Percentiles rank a stretch among this genome's conserved stretches.
phyloP scores from a whole-genome alignment of 768 basidiomycete species.

The Mycena leptocephala region DNA sequence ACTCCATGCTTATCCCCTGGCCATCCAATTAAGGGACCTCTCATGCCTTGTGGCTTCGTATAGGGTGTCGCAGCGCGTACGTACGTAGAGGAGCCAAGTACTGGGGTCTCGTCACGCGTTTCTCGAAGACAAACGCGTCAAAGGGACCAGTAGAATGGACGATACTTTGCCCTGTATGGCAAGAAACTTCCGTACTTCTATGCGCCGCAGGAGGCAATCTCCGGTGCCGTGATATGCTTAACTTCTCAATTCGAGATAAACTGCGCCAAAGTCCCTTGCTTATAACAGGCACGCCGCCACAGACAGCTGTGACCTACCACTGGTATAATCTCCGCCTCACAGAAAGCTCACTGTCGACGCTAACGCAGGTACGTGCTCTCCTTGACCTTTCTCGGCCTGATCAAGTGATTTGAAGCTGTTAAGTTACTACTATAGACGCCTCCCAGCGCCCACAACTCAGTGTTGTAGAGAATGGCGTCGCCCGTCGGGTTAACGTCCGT shows the following conservation, averaged over 20 bases:
- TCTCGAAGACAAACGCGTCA: neutral
- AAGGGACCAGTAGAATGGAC: neutral
- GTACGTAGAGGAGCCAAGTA: constrained; percentile 10
- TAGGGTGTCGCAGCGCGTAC: neutral
- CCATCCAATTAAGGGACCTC: neutral
- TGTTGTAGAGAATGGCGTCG: neutral
- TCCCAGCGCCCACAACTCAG: neutral
- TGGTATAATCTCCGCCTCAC: constrained; percentile 6
- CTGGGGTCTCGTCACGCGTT: constrained; percentile 1
- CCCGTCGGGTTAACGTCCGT: neutral
- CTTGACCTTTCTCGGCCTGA: constrained; percentile 6
- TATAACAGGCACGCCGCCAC: constrained; percentile 2
- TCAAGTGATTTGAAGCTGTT: too few relatives aligned
- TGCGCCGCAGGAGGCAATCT: constrained; percentile 1
- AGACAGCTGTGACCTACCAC: neutral
- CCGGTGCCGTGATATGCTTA: constrained; percentile 17
- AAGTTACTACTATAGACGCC: neutral
- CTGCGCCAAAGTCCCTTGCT: constrained; percentile 25
- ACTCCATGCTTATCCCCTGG: neutral
- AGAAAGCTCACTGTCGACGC: neutral
- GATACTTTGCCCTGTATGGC: constrained; percentile 9
- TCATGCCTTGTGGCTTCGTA: neutral
- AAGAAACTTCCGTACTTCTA: constrained; percentile 8
- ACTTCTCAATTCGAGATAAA: constrained; percentile 13
- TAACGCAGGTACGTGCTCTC: neutral